These are phyloP conservation scores for Oryza rufipogon DNA, from an alignment of 176 grass and related monocot genomes.

Conservation along the genomic window DNA sequence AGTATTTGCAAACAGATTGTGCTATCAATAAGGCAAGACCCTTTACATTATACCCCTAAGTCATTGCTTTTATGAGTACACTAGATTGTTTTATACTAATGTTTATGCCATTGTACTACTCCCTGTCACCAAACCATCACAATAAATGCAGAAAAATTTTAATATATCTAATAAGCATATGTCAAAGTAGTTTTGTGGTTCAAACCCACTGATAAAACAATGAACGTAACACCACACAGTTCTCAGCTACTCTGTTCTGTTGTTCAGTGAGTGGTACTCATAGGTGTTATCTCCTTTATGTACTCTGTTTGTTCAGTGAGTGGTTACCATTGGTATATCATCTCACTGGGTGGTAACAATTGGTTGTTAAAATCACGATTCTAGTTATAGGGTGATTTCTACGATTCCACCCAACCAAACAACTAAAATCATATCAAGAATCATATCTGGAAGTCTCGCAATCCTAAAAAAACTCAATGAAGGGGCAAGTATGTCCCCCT, in stretches of 20 bases:
- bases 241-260: background rate
- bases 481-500: too few relatives aligned
- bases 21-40: constrained; percentile 71
- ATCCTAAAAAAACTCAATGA: too few relatives aligned
- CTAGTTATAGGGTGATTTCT: background rate
- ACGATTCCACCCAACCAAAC: too few relatives aligned
- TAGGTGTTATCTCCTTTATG: constrained; percentile 3
- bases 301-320: background rate
- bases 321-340: background rate
- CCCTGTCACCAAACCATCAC: constrained; percentile 6
- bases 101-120: background rate
- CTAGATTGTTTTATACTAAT: background rate
- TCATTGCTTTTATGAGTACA: background rate
- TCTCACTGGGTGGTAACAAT: background rate
- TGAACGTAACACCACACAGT: background rate
- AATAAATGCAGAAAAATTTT: background rate
- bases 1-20: constrained; percentile 96
- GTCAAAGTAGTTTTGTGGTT: background rate
- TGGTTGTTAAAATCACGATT: background rate
- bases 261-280: background rate
- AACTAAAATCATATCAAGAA: too few relatives aligned
- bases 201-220: background rate
- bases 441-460: too few relatives aligned
- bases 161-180: background rate
- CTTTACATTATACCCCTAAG: background rate